Conservation (phyloP, 192 early-diverging fungal species). For the Dissophora globulifera region DNA sequence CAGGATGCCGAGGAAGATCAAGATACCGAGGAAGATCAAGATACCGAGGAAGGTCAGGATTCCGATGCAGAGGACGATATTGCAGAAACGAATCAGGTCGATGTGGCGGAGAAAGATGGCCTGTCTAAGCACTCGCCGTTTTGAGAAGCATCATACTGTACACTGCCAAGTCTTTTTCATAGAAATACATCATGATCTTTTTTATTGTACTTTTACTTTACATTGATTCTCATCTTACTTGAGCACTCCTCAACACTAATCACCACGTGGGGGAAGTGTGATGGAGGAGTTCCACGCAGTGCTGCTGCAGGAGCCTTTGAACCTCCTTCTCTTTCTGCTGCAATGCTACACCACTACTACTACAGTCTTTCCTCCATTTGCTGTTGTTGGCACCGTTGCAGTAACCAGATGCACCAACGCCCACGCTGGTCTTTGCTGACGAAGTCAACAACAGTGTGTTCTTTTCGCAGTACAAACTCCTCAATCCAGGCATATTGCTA, state of each 20-base stretch:
- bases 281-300: slow-evolving; percentile 23
- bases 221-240: no score
- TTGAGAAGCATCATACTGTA: no score
- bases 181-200: no score
- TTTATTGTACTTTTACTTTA: no score
- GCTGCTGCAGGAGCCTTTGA: neutral
- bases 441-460: slow-evolving; percentile 26
- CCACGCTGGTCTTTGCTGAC: neutral
- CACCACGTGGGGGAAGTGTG: no score
- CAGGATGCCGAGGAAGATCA: slow-evolving; percentile 10
- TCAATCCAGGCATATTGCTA: slow-evolving; percentile 22
- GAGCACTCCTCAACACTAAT: no score
- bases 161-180: no score
- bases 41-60: slow-evolving; percentile 8
- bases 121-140: no score
- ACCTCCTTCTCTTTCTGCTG: slow-evolving; percentile 5
- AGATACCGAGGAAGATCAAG: slow-evolving; percentile 1
- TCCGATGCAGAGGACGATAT: slow-evolving; percentile 12
- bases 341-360: neutral
- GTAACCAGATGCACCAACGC: no score
- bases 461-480: slow-evolving; percentile 33
- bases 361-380: no score
- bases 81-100: slow-evolving; percentile 5
- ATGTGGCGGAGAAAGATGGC: slow-evolving; percentile 3
- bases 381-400: no score